A percentile compares a stretch with the other conserved stretches of the same genome.
These are phyloP conservation scores for Pythium plurisporium DNA, from an alignment of 352 stramenopile genomes.

Conservation along the genomic window DNA sequence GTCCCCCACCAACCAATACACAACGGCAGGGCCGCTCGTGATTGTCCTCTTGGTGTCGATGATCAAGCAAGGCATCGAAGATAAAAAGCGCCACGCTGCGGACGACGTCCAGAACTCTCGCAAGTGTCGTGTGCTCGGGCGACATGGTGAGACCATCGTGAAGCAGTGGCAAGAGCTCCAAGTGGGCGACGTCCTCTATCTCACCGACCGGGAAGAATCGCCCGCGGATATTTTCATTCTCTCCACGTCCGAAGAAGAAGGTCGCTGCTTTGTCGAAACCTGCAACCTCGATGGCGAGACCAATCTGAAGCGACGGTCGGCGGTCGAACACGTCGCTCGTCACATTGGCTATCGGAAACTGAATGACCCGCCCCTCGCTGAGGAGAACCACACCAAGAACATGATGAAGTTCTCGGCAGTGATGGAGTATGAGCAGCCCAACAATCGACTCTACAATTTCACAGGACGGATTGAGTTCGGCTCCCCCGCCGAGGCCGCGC, in stretches of 20 bases:
- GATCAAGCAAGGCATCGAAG: constrained; percentile 75
- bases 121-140: constrained; percentile 39
- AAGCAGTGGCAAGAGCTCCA: constrained; percentile 70
- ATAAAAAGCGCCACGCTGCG: constrained; percentile 69
- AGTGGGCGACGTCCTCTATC: constrained; percentile 62
- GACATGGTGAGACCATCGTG: constrained; percentile 34
- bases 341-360: constrained; percentile 54
- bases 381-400: constrained; percentile 33
- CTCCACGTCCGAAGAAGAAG: constrained; percentile 69
- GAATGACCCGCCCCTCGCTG: constrained; percentile 40
- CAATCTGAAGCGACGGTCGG: constrained; percentile 86
- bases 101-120: constrained; percentile 67
- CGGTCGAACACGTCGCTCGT: constrained; percentile 49
- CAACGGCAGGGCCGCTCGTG: constrained; percentile 60
- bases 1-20: constrained; percentile 75
- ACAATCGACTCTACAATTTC: constrained; percentile 76
- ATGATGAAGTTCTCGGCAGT: constrained; percentile 35
- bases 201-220: constrained; percentile 51
- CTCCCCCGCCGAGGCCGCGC: constrained; percentile 28
- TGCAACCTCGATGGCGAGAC: constrained; percentile 93
- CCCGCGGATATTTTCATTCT: constrained; percentile 70
- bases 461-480: constrained; percentile 44
- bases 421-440: constrained; percentile 68
- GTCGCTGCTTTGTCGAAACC: constrained; percentile 90
- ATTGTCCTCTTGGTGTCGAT: constrained; percentile 76